These are phyloP conservation scores for Emericellopsis atlantica DNA, from an alignment of 2,329 filamentous ascomycete species.

Conservation along the genomic window DNA sequence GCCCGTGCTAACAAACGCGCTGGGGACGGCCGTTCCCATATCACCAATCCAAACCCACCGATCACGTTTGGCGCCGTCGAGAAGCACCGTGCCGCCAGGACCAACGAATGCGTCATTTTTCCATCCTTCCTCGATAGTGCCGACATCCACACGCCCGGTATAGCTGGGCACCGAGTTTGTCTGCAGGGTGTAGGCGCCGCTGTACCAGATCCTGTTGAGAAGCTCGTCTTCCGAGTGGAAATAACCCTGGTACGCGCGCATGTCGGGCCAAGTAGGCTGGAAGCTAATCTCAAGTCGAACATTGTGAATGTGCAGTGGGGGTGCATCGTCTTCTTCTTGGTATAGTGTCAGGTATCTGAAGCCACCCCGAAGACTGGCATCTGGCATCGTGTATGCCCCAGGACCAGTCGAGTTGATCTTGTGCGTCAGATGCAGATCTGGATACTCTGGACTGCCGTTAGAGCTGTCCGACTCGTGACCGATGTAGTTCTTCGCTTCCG, in stretches of 20 bases:
- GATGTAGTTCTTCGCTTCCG: neutral
- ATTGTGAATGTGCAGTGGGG: neutral
- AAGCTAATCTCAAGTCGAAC: slow-evolving; percentile 19
- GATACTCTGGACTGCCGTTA: neutral
- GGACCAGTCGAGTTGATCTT: neutral
- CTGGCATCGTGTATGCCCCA: neutral
- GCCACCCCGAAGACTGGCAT: neutral
- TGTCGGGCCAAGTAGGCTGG: slow-evolving; percentile 28
- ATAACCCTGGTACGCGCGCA: slow-evolving; percentile 40
- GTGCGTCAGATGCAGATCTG: neutral
- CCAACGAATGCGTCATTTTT: slow-evolving; percentile 19
- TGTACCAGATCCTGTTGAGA: slow-evolving; percentile 41
- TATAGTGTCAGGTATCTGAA: neutral
- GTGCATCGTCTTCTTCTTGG: neutral
- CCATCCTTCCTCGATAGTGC: slow-evolving; percentile 9
- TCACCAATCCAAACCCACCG: slow-evolving; percentile 50
- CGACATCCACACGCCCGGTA: slow-evolving; percentile 8
- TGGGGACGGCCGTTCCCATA: slow-evolving; percentile 42
- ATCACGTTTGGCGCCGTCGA: slow-evolving; percentile 47
- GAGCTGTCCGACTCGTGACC: neutral
- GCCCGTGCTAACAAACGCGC: slow-evolving; percentile 39
- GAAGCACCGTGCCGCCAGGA: slow-evolving; percentile 15
- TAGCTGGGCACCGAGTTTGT: slow-evolving; percentile 12
- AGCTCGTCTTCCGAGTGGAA: slow-evolving; percentile 34
- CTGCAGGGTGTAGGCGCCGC: slow-evolving; percentile 31